Percentiles rank a stretch among this genome's conserved stretches.
Conservation (phyloP, 2,329 filamentous ascomycete genomes). For the Diplodia mutila region DNA sequence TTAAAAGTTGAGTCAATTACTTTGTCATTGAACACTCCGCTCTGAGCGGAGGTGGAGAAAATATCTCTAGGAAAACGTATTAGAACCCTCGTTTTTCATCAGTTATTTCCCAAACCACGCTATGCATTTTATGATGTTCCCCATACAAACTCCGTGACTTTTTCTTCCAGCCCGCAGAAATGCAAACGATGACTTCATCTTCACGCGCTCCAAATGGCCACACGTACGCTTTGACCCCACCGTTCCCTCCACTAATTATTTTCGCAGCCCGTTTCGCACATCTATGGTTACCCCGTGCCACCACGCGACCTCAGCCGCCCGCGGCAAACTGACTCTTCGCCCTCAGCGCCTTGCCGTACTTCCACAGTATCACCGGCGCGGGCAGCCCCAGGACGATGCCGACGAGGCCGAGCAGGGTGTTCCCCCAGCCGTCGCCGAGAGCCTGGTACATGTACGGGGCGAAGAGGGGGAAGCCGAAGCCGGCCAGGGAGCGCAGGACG, state of each 20-base stretch:
- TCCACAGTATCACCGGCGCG: constrained; percentile 57
- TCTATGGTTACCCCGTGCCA: neutral
- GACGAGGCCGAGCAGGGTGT: constrained; percentile 44
- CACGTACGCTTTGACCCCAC: neutral
- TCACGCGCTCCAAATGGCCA: neutral
- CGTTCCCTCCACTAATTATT: neutral
- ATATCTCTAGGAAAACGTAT: no score
- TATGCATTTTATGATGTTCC: neutral
- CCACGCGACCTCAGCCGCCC: constrained; percentile 31
- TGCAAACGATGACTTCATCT: neutral
- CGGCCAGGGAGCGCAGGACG: constrained; percentile 49
- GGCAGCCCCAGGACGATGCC: constrained; percentile 46
- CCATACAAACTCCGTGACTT: neutral
- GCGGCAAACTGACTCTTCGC: constrained; percentile 55
- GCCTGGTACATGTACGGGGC: constrained; percentile 46
- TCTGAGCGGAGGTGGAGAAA: neutral
- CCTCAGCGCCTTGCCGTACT: constrained; percentile 52
- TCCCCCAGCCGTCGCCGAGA: constrained; percentile 50
- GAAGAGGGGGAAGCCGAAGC: constrained; percentile 51
- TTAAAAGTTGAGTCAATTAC: neutral
- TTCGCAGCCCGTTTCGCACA: neutral
- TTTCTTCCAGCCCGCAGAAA: neutral
- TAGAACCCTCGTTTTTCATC: neutral
- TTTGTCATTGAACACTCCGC: neutral
- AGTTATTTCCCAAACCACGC: neutral